A percentile compares a stretch with the other conserved stretches of the same genome.
Evolutionary conservation across 495 filamentous ascomycete genomes (phyloP).

Genomic region (Penicillium pancosmium): DNA sequence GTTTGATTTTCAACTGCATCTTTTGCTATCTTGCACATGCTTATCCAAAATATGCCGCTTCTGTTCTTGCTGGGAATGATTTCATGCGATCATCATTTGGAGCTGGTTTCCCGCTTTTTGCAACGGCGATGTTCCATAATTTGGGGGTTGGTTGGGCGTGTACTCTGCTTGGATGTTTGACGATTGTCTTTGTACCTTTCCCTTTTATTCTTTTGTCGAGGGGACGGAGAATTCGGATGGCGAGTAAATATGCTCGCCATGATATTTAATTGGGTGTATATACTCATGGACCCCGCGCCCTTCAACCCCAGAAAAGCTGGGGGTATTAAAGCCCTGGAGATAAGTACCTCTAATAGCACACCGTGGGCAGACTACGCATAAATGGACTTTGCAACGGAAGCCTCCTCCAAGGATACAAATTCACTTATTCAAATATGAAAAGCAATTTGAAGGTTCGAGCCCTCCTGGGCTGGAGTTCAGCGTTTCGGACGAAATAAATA

Average conservation of each 20-base stretch:
- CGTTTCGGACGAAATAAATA: too few relatives aligned
- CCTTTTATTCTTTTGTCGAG: conserved; percentile 38
- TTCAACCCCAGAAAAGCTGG: too few relatives aligned
- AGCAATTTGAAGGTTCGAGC: too few relatives aligned
- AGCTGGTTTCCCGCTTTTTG: conserved; percentile 54
- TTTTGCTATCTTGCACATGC: conserved; percentile 50
- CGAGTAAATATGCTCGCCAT: conserved; percentile 28
- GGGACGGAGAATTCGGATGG: conserved; percentile 30
- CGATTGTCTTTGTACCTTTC: conserved; percentile 41
- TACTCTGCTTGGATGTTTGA: conserved; percentile 61
- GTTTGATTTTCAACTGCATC: conserved; percentile 58
- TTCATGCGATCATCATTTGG: conserved; percentile 51
- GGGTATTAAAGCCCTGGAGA: too few relatives aligned
- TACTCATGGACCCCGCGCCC: background rate
- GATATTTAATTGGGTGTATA: conserved; percentile 3
- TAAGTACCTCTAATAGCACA: too few relatives aligned
- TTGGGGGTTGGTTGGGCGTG: conserved; percentile 66
- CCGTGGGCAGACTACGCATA: too few relatives aligned
- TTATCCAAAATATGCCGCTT: conserved; percentile 49
- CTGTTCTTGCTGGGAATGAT: conserved; percentile 55
- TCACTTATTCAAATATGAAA: too few relatives aligned
- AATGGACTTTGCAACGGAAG: too few relatives aligned
- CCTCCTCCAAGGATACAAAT: too few relatives aligned
- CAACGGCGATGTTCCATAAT: conserved; percentile 53
- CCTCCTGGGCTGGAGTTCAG: too few relatives aligned